Evolutionary conservation across 805 yeast species (phyloP).

Genomic region (Lachancea mirantina): DNA sequence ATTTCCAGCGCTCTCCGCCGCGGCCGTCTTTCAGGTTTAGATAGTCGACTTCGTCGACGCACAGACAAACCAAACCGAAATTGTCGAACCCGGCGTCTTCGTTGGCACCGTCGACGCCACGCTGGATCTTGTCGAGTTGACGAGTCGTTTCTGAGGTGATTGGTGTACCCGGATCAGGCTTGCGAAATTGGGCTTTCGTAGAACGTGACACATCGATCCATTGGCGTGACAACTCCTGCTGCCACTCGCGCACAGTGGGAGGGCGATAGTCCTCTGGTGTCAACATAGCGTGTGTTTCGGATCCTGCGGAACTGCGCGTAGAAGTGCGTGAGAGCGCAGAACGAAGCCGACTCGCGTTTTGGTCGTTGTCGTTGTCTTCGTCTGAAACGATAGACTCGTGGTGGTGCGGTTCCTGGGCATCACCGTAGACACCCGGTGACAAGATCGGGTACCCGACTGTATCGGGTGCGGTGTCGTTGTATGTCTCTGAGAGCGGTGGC

Average conservation of each 20-base stretch:
- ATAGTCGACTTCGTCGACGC: conserved; percentile 64
- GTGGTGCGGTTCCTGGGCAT: conserved; percentile 14
- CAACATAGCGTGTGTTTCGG: conserved; percentile 6
- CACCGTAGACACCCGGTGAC: conserved; percentile 25
- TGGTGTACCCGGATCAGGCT: conserved; percentile 63
- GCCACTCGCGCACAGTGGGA: conserved; percentile 61
- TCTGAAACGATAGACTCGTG: conserved; percentile 10
- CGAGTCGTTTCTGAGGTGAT: conserved; percentile 49
- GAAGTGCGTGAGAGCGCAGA: conserved; percentile 5
- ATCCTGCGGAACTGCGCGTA: conserved; percentile 4
- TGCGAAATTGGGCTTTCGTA: conserved; percentile 59
- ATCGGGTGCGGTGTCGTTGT: conserved; percentile 3
- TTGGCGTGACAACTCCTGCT: conserved; percentile 49
- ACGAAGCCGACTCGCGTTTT: conserved; percentile 1
- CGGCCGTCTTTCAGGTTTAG: conserved; percentile 48
- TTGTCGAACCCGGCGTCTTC: conserved; percentile 57
- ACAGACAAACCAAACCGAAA: conserved; percentile 61
- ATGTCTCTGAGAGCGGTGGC: conserved; percentile 4
- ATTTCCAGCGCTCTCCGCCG: conserved; percentile 27
- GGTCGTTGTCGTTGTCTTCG: conserved; percentile 5
- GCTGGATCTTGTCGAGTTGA: conserved; percentile 57
- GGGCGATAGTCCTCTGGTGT: conserved; percentile 25
- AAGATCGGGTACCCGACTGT: conserved; percentile 24
- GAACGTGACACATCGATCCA: conserved; percentile 56
- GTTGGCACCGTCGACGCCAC: conserved; percentile 79